Evolutionary conservation across 1,284 basidiomycete genomes (phyloP).

Genomic region (Malassezia japonica): DNA sequence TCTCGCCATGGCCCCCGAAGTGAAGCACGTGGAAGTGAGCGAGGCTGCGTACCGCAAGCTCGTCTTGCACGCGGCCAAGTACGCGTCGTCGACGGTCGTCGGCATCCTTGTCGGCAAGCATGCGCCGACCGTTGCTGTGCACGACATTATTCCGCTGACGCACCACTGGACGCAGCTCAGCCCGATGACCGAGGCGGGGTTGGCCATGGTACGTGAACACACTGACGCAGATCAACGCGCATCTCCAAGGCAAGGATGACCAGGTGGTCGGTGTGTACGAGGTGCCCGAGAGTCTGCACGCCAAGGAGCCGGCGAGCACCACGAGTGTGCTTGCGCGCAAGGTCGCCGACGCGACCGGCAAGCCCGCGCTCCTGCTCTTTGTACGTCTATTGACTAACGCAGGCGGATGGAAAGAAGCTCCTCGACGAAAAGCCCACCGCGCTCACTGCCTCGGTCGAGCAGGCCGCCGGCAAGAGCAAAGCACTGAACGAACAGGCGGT

Average conservation of each 20-base stretch:
- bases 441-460: not conserved
- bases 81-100: constrained; percentile 10
- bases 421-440: not conserved
- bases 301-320: not conserved
- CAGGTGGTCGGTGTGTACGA: constrained; percentile 17
- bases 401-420: constrained; percentile 6
- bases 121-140: not conserved
- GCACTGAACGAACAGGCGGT: not conserved
- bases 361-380: not conserved
- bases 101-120: constrained; percentile 15
- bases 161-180: constrained; percentile 18
- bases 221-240: constrained; percentile 7
- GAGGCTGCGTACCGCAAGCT: constrained; percentile 16
- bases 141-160: constrained; percentile 16
- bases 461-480: not conserved
- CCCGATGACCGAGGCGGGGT: constrained; percentile 18
- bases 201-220: constrained; percentile 14
- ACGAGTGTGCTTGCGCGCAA: constrained; percentile 10
- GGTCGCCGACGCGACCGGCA: not conserved
- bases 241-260: not conserved
- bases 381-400: constrained; percentile 5
- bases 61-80: constrained; percentile 19
- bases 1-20: constrained; percentile 3
- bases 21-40: not conserved
- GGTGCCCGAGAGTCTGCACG: constrained; percentile 12